Percentiles rank a stretch among this genome's conserved stretches.
These are phyloP conservation scores for Aureobasidium subglaciale DNA, from an alignment of 2,329 filamentous ascomycete species.

Conservation along the genomic window DNA sequence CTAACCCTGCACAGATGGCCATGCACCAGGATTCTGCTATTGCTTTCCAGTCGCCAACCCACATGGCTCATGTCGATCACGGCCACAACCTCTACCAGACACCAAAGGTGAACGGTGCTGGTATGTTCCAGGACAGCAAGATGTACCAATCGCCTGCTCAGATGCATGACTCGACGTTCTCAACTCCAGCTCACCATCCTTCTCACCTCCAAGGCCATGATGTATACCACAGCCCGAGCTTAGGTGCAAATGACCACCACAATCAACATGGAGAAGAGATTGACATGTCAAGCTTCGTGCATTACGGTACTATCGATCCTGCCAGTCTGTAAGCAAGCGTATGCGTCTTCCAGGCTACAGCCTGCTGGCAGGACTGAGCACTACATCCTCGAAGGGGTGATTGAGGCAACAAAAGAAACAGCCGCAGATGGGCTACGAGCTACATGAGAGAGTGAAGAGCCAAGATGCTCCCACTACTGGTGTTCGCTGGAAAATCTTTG, in stretches of 20 bases:
- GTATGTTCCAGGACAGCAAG: slow-evolving; percentile 35
- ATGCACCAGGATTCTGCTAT: slow-evolving; percentile 31
- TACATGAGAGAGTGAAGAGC: not conserved
- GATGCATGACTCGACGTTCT: slow-evolving; percentile 27
- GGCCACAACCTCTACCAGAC: slow-evolving; percentile 25
- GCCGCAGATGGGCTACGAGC: slow-evolving; percentile 5
- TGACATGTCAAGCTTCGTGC: slow-evolving; percentile 41
- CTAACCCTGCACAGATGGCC: slow-evolving; percentile 18
- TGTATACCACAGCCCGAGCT: slow-evolving; percentile 24
- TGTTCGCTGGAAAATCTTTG: slow-evolving; percentile 5
- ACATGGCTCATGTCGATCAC: slow-evolving; percentile 24
- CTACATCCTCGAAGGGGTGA: not conserved
- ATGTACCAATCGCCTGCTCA: slow-evolving; percentile 34
- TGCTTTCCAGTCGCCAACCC: slow-evolving; percentile 30
- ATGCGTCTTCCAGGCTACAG: slow-evolving; percentile 17
- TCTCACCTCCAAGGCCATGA: slow-evolving; percentile 14
- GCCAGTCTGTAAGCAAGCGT: slow-evolving; percentile 34
- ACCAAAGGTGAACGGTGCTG: slow-evolving; percentile 28
- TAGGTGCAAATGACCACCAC: slow-evolving; percentile 25
- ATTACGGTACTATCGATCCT: slow-evolving; percentile 42
- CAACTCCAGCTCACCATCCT: slow-evolving; percentile 21
- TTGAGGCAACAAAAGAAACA: not conserved
- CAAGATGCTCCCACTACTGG: not conserved
- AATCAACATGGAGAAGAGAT: slow-evolving; percentile 23
- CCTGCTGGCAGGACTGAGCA: slow-evolving; percentile 11